Evolutionary conservation across 345 rosid genomes (phyloP), one percentile per base, ranked within the genome.

Genomic region (Dovyalis caffra): DNA sequence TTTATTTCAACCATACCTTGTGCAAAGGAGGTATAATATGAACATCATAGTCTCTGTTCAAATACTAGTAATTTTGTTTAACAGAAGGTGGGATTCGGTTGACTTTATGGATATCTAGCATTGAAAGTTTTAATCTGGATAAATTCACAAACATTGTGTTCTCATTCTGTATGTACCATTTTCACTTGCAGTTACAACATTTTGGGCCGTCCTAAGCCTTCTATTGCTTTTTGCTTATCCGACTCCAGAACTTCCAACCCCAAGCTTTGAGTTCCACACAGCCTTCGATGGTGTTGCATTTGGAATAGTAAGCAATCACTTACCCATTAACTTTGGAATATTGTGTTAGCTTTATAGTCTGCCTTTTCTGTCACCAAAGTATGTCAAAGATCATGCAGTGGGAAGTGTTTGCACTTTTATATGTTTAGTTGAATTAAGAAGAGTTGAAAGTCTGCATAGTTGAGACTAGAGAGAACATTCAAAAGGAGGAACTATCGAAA

Each of bases 211-310:
- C 69, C 79, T 95, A 43, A 91, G 99, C 86, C 87, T 95, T 82
- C 75, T 95, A 75, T 80, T 95, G 79, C 95, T 93, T 69, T 95
- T 95, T 84, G 99, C 99, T 72, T 95, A 95, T 81, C 99, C 99
- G 10, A 93, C 91, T 38, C 99, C 99, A 0, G 97, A 93, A 85
- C 31, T 85, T 68, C 94, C 98, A 69, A 93, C 98, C 69, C 99
- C 99, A 76, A 95, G 99, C 82, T 95, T 86, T 71, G 98, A 95
- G 87, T 95, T 53, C 74, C 99, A 95, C 82, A 81, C 98, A 2
- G 98, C 99, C 73, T 95, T 95, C 82, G 64, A 77, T n/a, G 99
- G 99, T 8, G 98, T 93, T 77, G 86, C 97, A 0, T 78, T 93
- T 62, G 99, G 99, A 80, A 93, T 95, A 58, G 99, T 95, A 90